Conservation (phyloP, 2,329 filamentous ascomycete species). For the Lasiodiplodia theobromae region DNA sequence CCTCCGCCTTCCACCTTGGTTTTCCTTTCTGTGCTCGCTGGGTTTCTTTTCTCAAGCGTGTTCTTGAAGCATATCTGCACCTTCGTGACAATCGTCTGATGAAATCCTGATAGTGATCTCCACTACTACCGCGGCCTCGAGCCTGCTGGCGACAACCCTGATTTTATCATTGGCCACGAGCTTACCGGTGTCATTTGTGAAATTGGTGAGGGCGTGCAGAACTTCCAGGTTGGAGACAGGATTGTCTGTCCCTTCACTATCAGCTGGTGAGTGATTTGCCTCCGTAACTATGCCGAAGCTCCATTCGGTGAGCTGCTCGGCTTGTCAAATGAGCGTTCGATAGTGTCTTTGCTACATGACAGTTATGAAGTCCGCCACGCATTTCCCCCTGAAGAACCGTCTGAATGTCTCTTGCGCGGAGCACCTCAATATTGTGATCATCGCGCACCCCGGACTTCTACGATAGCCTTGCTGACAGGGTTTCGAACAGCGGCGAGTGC, state of each 20-base stretch:
- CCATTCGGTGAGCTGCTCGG: constrained; percentile 34
- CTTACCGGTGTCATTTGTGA: constrained; percentile 80
- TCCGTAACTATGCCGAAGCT: too few species aligned
- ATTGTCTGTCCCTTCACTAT: constrained; percentile 82
- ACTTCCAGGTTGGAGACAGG: constrained; percentile 75
- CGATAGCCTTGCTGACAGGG: constrained; percentile 19
- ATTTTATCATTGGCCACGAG: constrained; percentile 81
- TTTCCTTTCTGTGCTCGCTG: background rate
- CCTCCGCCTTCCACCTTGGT: background rate
- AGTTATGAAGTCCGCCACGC: too few species aligned
- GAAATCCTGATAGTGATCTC: constrained; percentile 61
- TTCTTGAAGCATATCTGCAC: background rate
- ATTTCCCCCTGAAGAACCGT: too few species aligned
- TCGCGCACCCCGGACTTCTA: background rate
- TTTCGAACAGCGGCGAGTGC: constrained; percentile 62
- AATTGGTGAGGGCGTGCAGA: constrained; percentile 71
- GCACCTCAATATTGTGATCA: background rate
- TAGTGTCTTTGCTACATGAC: too few species aligned
- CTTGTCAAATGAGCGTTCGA: too few species aligned
- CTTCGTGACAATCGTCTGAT: background rate
- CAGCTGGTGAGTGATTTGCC: constrained; percentile 12
- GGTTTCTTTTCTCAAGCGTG: background rate
- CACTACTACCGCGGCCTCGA: constrained; percentile 87
- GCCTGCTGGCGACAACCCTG: constrained; percentile 57
- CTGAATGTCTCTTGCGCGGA: background rate